These are phyloP conservation scores for Dalbergia oliveri DNA, from an alignment of 306 rosid species.

Conservation along the genomic window DNA sequence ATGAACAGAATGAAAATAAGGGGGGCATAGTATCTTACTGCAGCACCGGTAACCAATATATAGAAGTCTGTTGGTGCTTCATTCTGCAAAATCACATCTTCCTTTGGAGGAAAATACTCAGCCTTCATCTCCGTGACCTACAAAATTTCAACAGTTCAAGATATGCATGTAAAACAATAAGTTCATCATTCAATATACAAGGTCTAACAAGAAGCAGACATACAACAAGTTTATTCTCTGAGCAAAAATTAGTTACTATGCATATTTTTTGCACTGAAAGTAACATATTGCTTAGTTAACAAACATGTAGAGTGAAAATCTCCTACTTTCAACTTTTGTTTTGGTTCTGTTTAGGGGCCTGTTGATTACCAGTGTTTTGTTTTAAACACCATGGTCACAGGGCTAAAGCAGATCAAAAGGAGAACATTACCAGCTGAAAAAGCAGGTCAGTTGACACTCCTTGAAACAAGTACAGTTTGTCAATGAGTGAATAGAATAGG, in stretches of 20 bases:
- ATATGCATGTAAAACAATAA: slow-evolving; percentile 24
- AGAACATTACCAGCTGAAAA: slow-evolving; percentile 79
- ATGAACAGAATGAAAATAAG: slow-evolving; percentile 7
- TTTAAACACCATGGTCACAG: not conserved
- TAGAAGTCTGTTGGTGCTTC: slow-evolving; percentile 92
- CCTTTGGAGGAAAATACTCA: slow-evolving; percentile 93
- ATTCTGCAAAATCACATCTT: slow-evolving; percentile 81
- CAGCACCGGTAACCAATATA: slow-evolving; percentile 74
- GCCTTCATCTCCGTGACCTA: slow-evolving; percentile 93
- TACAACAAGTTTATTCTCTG: not conserved
- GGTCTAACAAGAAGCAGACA: slow-evolving; percentile 21
- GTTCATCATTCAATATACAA: slow-evolving; percentile 31
- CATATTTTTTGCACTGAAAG: not conserved
- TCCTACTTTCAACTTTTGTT: not conserved
- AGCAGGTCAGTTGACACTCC: slow-evolving; percentile 80
- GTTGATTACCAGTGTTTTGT: not conserved
- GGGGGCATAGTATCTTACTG: slow-evolving; percentile 57
- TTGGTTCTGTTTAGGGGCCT: not conserved
- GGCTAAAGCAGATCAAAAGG: not conserved
- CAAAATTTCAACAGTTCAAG: slow-evolving; percentile 30
- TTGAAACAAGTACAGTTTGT: slow-evolving; percentile 67
- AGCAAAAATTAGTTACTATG: not conserved
- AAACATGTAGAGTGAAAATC: slow-evolving; percentile 3
- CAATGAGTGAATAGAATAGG: slow-evolving; percentile 70
- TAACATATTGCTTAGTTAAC: slow-evolving; percentile 16